Percentiles rank a stretch among this genome's conserved stretches.
Evolutionary conservation across 768 basidiomycete species (phyloP).

Genomic region (Phaeotremella skinneri): DNA sequence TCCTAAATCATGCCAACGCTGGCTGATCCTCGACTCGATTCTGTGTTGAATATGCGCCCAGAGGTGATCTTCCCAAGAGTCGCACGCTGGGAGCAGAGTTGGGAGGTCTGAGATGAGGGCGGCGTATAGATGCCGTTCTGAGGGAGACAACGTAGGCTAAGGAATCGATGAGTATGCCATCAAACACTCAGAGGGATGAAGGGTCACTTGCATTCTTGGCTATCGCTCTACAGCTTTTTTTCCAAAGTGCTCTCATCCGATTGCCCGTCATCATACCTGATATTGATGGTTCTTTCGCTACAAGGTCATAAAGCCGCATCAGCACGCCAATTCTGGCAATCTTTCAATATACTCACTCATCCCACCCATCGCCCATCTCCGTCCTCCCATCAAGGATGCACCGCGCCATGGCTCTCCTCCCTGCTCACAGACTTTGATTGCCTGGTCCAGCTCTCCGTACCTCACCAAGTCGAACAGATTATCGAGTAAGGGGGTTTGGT

Average conservation of each 20-base stretch:
- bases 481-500: slow-evolving; percentile 73
- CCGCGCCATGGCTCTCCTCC: slow-evolving; percentile 91
- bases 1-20: slow-evolving; percentile 54
- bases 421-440: slow-evolving; percentile 73
- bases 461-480: slow-evolving; percentile 78
- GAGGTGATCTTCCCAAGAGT: slow-evolving; percentile 91
- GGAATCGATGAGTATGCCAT: neutral
- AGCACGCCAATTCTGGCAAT: neutral
- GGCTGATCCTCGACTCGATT: slow-evolving; percentile 64
- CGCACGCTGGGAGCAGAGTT: slow-evolving; percentile 67
- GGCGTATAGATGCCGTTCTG: slow-evolving; percentile 84
- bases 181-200: slow-evolving; percentile 3
- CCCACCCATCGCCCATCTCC: slow-evolving; percentile 56
- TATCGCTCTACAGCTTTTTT: slow-evolving; percentile 73
- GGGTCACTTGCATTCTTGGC: slow-evolving; percentile 67
- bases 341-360: slow-evolving; percentile 33
- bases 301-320: slow-evolving; percentile 1
- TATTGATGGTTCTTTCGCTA: slow-evolving; percentile 16
- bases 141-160: slow-evolving; percentile 61
- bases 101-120: slow-evolving; percentile 69
- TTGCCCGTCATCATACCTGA: slow-evolving; percentile 60
- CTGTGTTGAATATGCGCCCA: slow-evolving; percentile 82
- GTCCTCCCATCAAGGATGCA: slow-evolving; percentile 78
- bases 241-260: slow-evolving; percentile 76
- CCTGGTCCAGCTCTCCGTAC: slow-evolving; percentile 79